phyloP scores from a whole-genome alignment of 495 filamentous ascomycete genomes.

The Neurospora cerealis region DNA sequence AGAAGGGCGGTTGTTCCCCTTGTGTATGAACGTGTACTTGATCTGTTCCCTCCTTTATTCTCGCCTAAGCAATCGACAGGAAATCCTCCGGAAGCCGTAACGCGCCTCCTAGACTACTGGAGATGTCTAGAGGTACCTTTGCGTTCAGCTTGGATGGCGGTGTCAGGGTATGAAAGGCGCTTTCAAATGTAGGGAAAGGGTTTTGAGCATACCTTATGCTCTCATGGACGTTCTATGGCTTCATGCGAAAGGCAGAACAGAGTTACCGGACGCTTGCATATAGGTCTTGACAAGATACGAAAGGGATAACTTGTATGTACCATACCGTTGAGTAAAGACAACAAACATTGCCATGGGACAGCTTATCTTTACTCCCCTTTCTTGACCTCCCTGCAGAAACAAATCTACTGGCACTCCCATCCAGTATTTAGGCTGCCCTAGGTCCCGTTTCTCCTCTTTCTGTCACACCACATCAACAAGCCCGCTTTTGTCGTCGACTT shows the following conservation, averaged over 20 bases:
- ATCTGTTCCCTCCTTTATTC: background rate
- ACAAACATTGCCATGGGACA: background rate
- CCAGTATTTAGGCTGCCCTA: background rate
- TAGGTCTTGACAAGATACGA: background rate
- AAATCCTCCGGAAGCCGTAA: no score
- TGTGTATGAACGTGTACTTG: background rate
- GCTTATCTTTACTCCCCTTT: background rate
- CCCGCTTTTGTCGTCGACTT: background rate
- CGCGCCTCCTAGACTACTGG: no score
- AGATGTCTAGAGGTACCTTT: background rate
- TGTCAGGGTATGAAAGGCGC: background rate
- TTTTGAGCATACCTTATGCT: background rate
- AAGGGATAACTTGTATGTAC: background rate
- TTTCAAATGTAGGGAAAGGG: background rate
- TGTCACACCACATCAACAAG: background rate
- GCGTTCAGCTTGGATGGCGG: background rate
- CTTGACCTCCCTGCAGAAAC: background rate
- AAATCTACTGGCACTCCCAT: no score
- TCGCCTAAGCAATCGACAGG: background rate
- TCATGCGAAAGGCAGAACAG: background rate
- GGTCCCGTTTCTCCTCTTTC: no score
- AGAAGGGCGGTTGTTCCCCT: background rate
- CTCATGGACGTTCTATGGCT: background rate
- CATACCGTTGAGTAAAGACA: background rate
- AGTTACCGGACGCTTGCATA: background rate